Evolutionary conservation across 1,139 yeast genomes (phyloP), one percentile per base, ranked within the genome.

Genomic region (Eremothecium gossypii): DNA sequence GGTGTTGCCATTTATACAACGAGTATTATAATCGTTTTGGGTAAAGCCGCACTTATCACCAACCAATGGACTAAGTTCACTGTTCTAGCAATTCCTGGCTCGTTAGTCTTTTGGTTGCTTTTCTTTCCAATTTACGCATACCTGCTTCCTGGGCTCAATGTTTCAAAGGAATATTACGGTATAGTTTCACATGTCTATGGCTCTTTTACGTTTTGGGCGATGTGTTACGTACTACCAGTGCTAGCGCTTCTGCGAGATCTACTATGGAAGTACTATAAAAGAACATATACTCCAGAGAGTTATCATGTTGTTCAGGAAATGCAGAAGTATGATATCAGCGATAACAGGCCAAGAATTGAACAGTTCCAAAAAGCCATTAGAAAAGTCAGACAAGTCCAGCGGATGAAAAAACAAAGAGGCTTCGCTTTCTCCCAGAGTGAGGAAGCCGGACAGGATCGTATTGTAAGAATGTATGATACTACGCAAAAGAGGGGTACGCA

Each of bases 381-480:
- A 59, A 91, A 89, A 61, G 97, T 91, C 33, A 81, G 99, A 64
- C 98, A 93, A 64, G 97, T 93, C 30, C 96, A 91, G 64, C 76
- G 99, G 64, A 89, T 91, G 83, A 85, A 94, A 60, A 93, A 91
- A 59, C 98, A 91, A 67, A 81, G 98, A 65, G 98, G 98, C 13
- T 93, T 86, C 71, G 99, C 99, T 1, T 93, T 91, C 57, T 87
- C 97, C 3, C 98, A 91, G 64, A 91, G 85, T 41, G 96, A 87
- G 52, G 94, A 84, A 53, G 83, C 79, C 55, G 95, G 95, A 39
- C 97, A 91, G 64, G 95, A 86, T 49, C 79, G 81, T 58, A 77
- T 93, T 49, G 82, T 93, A 41, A 76, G 98, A 56, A 85, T 94
- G 67, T 93, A 93, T 56, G 98, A 93, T 63, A 91, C 97, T 2